phyloP scores from a whole-genome alignment of 371 early-diverging fungal genomes.

The Paraphysoderma sedebokerense region DNA sequence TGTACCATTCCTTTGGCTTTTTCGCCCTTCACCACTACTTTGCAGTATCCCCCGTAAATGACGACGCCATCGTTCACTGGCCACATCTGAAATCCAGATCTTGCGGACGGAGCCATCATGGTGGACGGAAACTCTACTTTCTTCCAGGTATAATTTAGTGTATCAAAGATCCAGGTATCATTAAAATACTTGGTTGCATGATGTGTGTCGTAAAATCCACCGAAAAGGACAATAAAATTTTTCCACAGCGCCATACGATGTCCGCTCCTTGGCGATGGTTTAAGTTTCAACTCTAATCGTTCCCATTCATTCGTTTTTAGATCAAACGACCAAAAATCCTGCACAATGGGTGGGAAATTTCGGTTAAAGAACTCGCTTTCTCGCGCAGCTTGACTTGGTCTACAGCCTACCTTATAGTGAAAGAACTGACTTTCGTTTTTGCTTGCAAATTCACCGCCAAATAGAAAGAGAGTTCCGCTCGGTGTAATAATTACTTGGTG shows the following conservation, averaged over 20 bases:
- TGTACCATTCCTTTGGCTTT: conserved; percentile 26
- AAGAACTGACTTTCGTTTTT: conserved; percentile 39
- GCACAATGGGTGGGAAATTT: neutral
- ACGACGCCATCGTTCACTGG: conserved; percentile 19
- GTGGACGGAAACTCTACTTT: conserved; percentile 33
- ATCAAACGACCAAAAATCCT: conserved; percentile 44
- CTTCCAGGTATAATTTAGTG: conserved; percentile 32
- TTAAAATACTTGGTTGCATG: conserved; percentile 36
- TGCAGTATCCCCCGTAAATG: conserved; percentile 44
- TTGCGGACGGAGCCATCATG: conserved; percentile 21
- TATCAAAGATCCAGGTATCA: conserved; percentile 44
- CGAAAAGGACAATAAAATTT: conserved; percentile 34
- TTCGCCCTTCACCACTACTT: conserved; percentile 32
- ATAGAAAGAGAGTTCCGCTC: conserved; percentile 30
- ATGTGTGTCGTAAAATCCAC: conserved; percentile 38
- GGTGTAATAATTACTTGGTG: too few relatives aligned
- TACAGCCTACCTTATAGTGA: conserved; percentile 24
- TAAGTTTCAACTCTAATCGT: conserved; percentile 26
- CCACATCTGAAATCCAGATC: conserved; percentile 39
- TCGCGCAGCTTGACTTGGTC: neutral
- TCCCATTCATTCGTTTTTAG: conserved; percentile 40
- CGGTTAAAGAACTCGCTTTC: neutral
- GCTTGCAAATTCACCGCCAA: conserved; percentile 34
- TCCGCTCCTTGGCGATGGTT: conserved; percentile 18
- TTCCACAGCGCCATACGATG: conserved; percentile 36